phyloP scores from a whole-genome alignment of 176 grass and related monocot genomes.

The Alopecurus myosuroides region DNA sequence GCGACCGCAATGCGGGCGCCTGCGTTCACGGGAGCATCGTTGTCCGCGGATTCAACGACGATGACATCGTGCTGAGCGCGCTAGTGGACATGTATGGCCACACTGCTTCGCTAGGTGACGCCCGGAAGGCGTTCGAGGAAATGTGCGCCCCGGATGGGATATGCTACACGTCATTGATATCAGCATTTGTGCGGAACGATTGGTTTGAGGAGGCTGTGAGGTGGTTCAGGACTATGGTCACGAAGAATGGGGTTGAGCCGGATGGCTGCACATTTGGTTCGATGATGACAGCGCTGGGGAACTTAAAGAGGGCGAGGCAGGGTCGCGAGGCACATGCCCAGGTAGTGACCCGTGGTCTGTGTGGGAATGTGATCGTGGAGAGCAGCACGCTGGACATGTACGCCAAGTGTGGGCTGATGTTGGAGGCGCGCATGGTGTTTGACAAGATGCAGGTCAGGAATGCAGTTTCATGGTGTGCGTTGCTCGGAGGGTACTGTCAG shows the following conservation, averaged over 20 bases:
- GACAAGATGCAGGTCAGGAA: slow-evolving; percentile 61
- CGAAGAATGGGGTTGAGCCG: not conserved
- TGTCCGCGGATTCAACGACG: slow-evolving; percentile 36
- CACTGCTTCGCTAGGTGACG: slow-evolving; percentile 19
- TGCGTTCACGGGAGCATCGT: slow-evolving; percentile 68
- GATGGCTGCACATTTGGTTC: slow-evolving; percentile 75
- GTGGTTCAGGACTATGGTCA: slow-evolving; percentile 47
- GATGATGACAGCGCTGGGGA: slow-evolving; percentile 61
- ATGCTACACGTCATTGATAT: slow-evolving; percentile 81
- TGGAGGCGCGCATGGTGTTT: slow-evolving; percentile 67
- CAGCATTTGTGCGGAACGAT: slow-evolving; percentile 61
- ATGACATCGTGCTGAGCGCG: slow-evolving; percentile 56
- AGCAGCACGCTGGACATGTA: slow-evolving; percentile 89
- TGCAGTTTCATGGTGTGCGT: slow-evolving; percentile 69
- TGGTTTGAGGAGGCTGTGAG: slow-evolving; percentile 49
- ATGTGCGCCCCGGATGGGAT: slow-evolving; percentile 61
- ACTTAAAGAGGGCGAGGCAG: slow-evolving; percentile 48
- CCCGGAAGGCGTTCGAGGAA: slow-evolving; percentile 58
- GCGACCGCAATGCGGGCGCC: slow-evolving; percentile 39
- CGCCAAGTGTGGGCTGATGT: slow-evolving; percentile 56
- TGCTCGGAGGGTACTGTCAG: slow-evolving; percentile 78
- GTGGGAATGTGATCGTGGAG: slow-evolving; percentile 73
- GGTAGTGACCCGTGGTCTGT: slow-evolving; percentile 49
- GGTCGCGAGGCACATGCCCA: slow-evolving; percentile 59
- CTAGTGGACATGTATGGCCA: slow-evolving; percentile 77